Conservation (phyloP, 306 rosid species). For the Lathyrus sativus region DNA sequence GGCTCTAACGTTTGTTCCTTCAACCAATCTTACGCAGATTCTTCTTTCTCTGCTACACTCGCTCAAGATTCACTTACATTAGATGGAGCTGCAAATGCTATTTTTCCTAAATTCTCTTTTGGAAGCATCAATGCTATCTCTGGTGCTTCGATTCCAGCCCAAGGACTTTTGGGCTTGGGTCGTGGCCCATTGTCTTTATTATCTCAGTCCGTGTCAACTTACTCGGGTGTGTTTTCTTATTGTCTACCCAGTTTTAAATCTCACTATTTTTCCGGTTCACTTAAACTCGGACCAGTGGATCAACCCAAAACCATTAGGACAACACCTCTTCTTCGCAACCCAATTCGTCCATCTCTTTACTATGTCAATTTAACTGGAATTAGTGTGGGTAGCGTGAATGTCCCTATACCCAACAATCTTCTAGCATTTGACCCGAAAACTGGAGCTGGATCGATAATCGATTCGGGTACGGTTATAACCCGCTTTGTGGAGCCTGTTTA, state of each 20-base stretch:
- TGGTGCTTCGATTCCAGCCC: constrained; percentile 73
- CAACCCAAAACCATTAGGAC: constrained; percentile 77
- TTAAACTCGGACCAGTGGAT: constrained; percentile 75
- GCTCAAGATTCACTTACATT: constrained; percentile 59
- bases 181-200: constrained; percentile 74
- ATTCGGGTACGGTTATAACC: constrained; percentile 87
- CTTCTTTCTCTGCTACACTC: constrained; percentile 70
- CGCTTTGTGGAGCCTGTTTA: constrained; percentile 71
- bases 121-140: constrained; percentile 64
- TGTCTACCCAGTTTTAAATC: constrained; percentile 92
- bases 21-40: constrained; percentile 81
- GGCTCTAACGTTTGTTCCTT: constrained; percentile 56
- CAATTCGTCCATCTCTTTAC: constrained; percentile 76
- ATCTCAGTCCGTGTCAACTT: constrained; percentile 67
- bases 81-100: constrained; percentile 27
- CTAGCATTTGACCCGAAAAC: constrained; percentile 61
- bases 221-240: constrained; percentile 74
- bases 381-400: constrained; percentile 62
- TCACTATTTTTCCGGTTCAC: constrained; percentile 83
- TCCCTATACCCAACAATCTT: constrained; percentile 46
- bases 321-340: constrained; percentile 79
- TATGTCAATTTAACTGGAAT: constrained; percentile 78
- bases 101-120: constrained; percentile 55
- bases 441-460: constrained; percentile 85
- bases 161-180: constrained; percentile 85